Evolutionary conservation across 2,329 filamentous ascomycete genomes (phyloP), one percentile per base, ranked within the genome.

Genomic region (Verticillium alfalfae): DNA sequence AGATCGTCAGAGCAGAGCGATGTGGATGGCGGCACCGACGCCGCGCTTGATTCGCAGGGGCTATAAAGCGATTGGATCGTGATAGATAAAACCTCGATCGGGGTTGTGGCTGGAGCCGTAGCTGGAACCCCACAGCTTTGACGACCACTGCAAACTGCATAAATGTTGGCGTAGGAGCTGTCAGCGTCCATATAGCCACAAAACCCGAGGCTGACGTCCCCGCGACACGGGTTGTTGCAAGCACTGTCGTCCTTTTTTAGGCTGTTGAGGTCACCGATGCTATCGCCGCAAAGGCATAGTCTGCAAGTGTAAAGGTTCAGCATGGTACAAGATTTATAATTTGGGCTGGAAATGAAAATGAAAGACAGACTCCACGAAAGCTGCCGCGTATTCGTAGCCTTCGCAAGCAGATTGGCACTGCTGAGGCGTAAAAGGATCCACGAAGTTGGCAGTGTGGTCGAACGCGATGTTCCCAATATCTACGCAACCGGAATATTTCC

Each of bases 401-500:
- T 31, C 56, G 34, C 64, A 65, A 45, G 64, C 62, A 3, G 62
- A 59, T 39, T 65, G 60, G 31, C 64, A 65, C 45, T 62, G 58
- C 45, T 64, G 60, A 3, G 62, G 62, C 13, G 56, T 64, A 31
- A 57, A 64, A n/a, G 52, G 41, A 15, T 22, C 22, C 18, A 56
- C 56, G 38, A 65, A 61, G n/a, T 49, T 34, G 56, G 62, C 62
- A 34, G 58, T 58, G 31, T 60, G 37, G 18, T 41, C 34, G 54
- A 64, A 63, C 38, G 56, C 58, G 54, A 61, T 57, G 10, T 45
- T 38, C 13, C 52, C 60, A 31, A 60, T 60, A 22, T 62, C 59
- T 34, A 63, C 61, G 38, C 64, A 65, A 34, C 62, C 64, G 9
- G 60, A 45, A 16, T 65, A 64, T 58, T 65, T 57, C 39, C 64